Base-by-base conservation (phyloP, 208 protist genomes). In the Trypanosoma theileri region DNA sequence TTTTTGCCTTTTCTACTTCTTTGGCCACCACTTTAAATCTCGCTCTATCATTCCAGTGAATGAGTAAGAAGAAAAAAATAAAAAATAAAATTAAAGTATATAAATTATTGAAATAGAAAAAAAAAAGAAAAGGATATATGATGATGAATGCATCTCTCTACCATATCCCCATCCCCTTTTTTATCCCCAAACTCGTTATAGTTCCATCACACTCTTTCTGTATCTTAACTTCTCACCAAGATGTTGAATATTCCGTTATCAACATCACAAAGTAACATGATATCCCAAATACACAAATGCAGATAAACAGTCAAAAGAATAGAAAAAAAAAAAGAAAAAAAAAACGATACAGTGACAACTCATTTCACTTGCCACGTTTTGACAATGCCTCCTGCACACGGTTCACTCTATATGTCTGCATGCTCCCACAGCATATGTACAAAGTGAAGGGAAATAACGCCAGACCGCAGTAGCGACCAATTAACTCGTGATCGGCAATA, bases 391-490 rank as follows among this genome's bases (percentile, higher is more conserved):
- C 64, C 19, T 62, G 58, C 41, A 94, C 82, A 19, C 81, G 84
- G 12, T 80, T 62, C 3, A 79, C 71, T 6, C 70, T 63, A 63
- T 93, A 93, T 48, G 59, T 65, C 16, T 85, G 73, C 89, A 91
- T 90, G 40, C 61, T 74, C 7, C 84, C 89, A 50, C 73, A 61
- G 60, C 83, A 91, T 8, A 90, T 28, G 59, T 86, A 94, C 2
- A 91, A 22, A 19, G 79, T 69, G 46, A 94, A 94, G 0, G 88
- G 88, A 64, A 94, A 84, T 11, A 94, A 17, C 53, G 89, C 45
- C 0, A 94, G 45, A 7, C 88, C 88, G 66, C 84, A 90, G 50
- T 86, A 87, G n/a, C 86, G 85, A 0, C 89, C 89, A 65, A 94
- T 82, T 7, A 90, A 57, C 31, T 94, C 86, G 57, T 88, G 76